Evolutionary conservation across 2,329 filamentous ascomycete species (phyloP).

Genomic region (Orbilia brochopaga): DNA sequence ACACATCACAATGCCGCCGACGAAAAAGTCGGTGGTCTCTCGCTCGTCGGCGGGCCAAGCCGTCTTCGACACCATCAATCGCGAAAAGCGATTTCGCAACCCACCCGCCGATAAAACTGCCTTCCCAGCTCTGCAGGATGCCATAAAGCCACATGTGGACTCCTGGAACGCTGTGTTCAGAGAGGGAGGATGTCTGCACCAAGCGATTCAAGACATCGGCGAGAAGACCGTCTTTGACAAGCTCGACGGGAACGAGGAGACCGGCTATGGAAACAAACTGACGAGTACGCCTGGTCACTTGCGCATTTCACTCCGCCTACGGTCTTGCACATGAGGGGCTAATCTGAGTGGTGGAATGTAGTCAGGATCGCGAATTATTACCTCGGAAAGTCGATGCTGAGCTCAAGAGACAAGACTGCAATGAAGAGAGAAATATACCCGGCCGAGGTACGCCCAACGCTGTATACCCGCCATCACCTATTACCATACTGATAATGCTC

Average conservation of each 20-base stretch:
- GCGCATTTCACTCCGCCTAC: not conserved
- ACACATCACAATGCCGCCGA: conserved; percentile 41
- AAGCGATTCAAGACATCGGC: conserved; percentile 85
- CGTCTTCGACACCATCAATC: conserved; percentile 77
- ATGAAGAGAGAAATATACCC: conserved; percentile 85
- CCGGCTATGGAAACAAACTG: conserved; percentile 72
- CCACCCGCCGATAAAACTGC: conserved; percentile 86
- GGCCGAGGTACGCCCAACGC: conserved; percentile 64
- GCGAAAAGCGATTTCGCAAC: conserved; percentile 85
- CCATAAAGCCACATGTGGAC: conserved; percentile 90
- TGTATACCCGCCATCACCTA: not conserved
- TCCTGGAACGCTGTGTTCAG: conserved; percentile 93
- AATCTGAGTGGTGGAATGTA: conserved; percentile 16
- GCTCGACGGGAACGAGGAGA: conserved; percentile 67
- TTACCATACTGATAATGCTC: not conserved
- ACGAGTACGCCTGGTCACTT: conserved; percentile 58
- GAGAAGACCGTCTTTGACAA: conserved; percentile 86
- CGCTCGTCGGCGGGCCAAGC: conserved; percentile 49
- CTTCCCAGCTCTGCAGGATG: conserved; percentile 82
- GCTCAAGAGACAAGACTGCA: conserved; percentile 61
- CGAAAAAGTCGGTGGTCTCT: conserved; percentile 41
- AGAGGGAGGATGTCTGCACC: conserved; percentile 72
- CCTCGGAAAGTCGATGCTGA: conserved; percentile 72
- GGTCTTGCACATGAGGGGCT: not conserved
- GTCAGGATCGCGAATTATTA: conserved; percentile 80